Evolutionary conservation across 164 flowering plant species (phyloP).

Genomic region (Paratinospora sagittata): DNA sequence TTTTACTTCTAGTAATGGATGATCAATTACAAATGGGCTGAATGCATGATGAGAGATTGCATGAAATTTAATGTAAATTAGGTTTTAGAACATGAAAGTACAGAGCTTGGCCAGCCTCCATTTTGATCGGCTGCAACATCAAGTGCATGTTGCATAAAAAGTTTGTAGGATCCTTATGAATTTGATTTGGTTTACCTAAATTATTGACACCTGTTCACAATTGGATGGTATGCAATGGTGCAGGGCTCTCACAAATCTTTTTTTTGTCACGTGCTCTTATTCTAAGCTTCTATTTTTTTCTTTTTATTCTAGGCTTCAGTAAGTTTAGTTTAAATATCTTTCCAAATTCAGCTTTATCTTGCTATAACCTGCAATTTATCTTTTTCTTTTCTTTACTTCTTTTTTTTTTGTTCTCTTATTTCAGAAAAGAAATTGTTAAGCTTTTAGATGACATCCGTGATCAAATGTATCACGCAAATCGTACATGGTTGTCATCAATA

Average conservation of each 20-base stretch:
- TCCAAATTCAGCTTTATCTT: not conserved
- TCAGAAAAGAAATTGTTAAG: constrained; percentile 51
- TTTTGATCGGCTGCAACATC: not conserved
- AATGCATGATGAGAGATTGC: not conserved
- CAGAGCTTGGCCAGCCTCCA: not conserved
- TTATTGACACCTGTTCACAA: too few relatives aligned
- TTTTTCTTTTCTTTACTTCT: too few relatives aligned
- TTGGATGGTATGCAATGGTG: too few relatives aligned
- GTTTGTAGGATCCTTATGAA: not conserved
- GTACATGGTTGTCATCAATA: constrained; percentile 66
- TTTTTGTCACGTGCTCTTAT: not conserved
- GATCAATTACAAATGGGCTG: not conserved
- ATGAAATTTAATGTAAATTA: not conserved
- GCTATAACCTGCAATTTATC: not conserved
- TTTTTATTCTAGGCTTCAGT: not conserved
- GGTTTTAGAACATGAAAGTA: not conserved
- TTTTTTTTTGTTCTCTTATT: not conserved
- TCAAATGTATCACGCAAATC: constrained; percentile 66
- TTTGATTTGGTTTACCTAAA: too few relatives aligned
- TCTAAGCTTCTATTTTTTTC: too few relatives aligned
- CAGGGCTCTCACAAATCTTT: not conserved
- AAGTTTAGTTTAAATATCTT: not conserved
- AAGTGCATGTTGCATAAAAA: not conserved
- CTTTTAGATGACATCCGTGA: constrained; percentile 60
- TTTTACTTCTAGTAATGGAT: not conserved